Percentiles rank a stretch among this genome's conserved stretches.
Conservation (phyloP, 1,284 basidiomycete genomes). For the Tylopilus sp. region DNA sequence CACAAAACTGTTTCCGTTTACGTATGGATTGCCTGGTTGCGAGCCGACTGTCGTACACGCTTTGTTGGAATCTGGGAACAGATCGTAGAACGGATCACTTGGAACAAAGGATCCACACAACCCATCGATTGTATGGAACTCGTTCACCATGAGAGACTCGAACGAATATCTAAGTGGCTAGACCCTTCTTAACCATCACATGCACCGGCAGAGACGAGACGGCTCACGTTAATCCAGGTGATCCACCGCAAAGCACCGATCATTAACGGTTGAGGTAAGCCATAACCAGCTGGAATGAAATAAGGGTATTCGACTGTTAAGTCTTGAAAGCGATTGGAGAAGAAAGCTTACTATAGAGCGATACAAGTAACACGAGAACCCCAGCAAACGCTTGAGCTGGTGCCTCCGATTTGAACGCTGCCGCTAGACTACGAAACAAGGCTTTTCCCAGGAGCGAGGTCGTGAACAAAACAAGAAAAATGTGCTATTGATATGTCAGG, state of each 20-base stretch:
- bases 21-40: conserved; percentile 31
- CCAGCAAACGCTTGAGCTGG: conserved; percentile 72
- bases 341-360: conserved; percentile 55
- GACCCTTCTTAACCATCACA: background rate
- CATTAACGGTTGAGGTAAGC: conserved; percentile 67
- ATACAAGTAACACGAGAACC: conserved; percentile 58
- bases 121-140: conserved; percentile 61
- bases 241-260: conserved; percentile 75
- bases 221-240: conserved; percentile 67
- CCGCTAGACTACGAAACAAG: conserved; percentile 69
- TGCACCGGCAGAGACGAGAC: background rate
- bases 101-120: conserved; percentile 57
- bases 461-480: conserved; percentile 64
- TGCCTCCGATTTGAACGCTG: conserved; percentile 62
- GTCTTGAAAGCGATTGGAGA: background rate
- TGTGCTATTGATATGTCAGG: conserved; percentile 46
- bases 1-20: conserved; percentile 48
- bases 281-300: conserved; percentile 46
- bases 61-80: conserved; percentile 62
- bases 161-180: conserved; percentile 64
- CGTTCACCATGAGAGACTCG: conserved; percentile 65
- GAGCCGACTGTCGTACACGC: conserved; percentile 66
- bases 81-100: conserved; percentile 64
- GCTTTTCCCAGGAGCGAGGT: conserved; percentile 71
- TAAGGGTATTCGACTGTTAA: conserved; percentile 6